Evolutionary conservation across 371 early-diverging fungal species (phyloP), one percentile per base, ranked within the genome.

Genomic region (Polyrhizophydium stewartii): DNA sequence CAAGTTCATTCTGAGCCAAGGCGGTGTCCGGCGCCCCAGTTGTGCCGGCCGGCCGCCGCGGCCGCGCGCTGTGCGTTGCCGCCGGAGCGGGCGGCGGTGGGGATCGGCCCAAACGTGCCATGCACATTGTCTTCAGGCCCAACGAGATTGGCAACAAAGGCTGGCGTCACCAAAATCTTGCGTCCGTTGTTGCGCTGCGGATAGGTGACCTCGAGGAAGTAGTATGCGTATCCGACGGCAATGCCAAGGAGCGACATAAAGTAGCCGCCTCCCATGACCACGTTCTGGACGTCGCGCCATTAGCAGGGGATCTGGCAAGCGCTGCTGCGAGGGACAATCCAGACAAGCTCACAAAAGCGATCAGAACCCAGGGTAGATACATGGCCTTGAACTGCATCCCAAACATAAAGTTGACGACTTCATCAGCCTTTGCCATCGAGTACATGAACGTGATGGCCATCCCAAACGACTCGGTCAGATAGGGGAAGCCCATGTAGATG

Each of bases 321-420:
- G 40, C 10, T 40, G 40, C 12, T 40, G 10, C 40, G 19, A 12
- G 40, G 40, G 12, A 40, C 40, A 10, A 40, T 12, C 10, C 10
- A 19, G 10, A 40, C 19, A 40, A 32, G 49, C 68, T 62, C 47
- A 63, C 68, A 25, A 70, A 84, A 16, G 69, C 82, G 30, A 84
- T 63, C 61, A 87, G 69, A 5, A 85, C 91, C 80, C 78, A 85
- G 25, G 91, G 89, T 28, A 90, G 73, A 69, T 84, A 87, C 24
- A 71, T 40, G 3, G 86, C 87, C 74, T 89, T 87, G 74, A 93
- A 89, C 59, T 76, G 82, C 43, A 92, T 53, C 21, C 93, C 93
- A 76, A 91, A 87, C 79, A 92, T 85, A 71, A 92, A 91, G 1
- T 78, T 76, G 0, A 93, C 89, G 27, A 70, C 76, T 60, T 71